Evolutionary conservation across 164 flowering plant species (phyloP), one percentile per base, ranked within the genome.

Genomic region (Umbellularia californica): DNA sequence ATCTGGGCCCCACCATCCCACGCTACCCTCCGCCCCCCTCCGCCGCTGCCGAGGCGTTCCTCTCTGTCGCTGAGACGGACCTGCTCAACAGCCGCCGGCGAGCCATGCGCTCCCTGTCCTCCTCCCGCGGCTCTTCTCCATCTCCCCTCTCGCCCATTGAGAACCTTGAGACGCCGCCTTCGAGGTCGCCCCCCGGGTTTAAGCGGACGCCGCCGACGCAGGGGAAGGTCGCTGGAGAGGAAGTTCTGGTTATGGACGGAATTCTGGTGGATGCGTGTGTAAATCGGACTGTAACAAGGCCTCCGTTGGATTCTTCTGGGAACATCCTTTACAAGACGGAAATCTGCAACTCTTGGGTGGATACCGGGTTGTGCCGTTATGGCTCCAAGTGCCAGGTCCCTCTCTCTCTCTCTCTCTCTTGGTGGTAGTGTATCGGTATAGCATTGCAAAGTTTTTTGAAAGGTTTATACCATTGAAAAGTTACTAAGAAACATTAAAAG

Each of bases 201-300:
- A 68, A 76, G 72, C 76, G 79, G 67, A 3, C 55, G 55, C 23
- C 24, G 11, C 12, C 25, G 27, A 12, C 51, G 19, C 66, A 66
- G 2, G 66, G n/a, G 25, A 63, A 72, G 50, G 74, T 78, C 62
- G 79, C 77, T 47, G 86, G 81, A 65, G 94, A 88, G 73, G 92
- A 85, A 9, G 89, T 88, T 68, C 75, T 87, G 12, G 90, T 88
- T 27, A 83, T 90, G 87, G 94, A 90, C 33, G 91, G 81, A 10
- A 71, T 86, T 80, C 78, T 76, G n/a, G 83, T 87, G 5, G 77
- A 47, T 5, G 27, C 47, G 20, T 30, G 15, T 66, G 78, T 74
- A 22, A 64, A 67, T 0, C 75, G 83, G 71, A 3, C 65, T 15
- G 19, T 30, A 12, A 5, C 41, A 17, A 27, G 9, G 55, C 77